A percentile compares a stretch with the other conserved stretches of the same genome.
Evolutionary conservation across 176 grass and related monocot species (phyloP).

Genomic region (Paspalum vaginatum): DNA sequence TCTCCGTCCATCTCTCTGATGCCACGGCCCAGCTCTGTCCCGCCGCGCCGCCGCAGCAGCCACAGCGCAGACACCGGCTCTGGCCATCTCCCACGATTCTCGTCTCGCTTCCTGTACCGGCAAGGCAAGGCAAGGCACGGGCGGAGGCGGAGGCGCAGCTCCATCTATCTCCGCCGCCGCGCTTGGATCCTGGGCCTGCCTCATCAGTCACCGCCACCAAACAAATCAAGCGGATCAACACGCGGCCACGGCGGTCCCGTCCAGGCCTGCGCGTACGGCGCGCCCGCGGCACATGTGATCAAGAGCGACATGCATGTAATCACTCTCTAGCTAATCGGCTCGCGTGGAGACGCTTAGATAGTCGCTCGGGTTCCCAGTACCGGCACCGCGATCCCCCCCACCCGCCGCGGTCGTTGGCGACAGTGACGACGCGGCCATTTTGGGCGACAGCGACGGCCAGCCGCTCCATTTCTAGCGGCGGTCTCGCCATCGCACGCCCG

Average conservation of each 20-base stretch:
- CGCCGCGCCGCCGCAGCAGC: not conserved
- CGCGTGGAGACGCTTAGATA: not conserved
- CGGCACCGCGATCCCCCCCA: not conserved
- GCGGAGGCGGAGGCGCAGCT: no score
- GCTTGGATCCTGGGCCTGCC: not conserved
- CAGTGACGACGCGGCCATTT: conserved; percentile 11
- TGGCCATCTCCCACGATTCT: no score
- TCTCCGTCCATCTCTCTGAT: conserved; percentile 3
- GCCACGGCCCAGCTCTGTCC: not conserved
- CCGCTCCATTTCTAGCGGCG: not conserved
- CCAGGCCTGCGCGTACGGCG: not conserved
- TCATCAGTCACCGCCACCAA: not conserved
- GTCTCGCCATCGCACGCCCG: not conserved
- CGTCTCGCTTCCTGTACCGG: not conserved
- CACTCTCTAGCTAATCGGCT: not conserved
- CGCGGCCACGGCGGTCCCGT: not conserved
- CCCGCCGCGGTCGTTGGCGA: not conserved
- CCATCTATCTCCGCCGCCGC: not conserved
- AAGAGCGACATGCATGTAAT: not conserved
- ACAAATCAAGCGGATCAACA: conserved; percentile 24
- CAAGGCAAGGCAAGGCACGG: not conserved
- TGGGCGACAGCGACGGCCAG: conserved; percentile 16
- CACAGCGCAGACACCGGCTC: not conserved
- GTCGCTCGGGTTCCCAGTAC: not conserved
- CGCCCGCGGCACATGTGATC: not conserved